phyloP scores from a whole-genome alignment of 2,329 filamentous ascomycete species.

The Diaporthe sp. region DNA sequence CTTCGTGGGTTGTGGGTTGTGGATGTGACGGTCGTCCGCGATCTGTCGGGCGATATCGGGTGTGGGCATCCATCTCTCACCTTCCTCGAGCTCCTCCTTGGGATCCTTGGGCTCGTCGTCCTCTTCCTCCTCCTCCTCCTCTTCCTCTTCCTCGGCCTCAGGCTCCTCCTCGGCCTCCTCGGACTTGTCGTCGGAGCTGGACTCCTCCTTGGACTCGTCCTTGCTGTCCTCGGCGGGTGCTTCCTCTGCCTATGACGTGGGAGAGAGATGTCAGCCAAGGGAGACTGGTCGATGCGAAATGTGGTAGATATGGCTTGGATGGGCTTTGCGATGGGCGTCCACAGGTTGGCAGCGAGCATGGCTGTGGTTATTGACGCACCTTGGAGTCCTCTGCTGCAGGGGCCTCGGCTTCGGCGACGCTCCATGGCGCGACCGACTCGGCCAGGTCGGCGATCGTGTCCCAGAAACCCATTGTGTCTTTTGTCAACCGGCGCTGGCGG shows the following conservation, averaged over 20 bases:
- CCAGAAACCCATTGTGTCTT: conserved; percentile 73
- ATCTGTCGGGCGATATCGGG: conserved; percentile 14
- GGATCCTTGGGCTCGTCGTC: conserved; percentile 86
- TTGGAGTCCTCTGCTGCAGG: conserved; percentile 75
- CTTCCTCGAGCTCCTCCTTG: conserved; percentile 91
- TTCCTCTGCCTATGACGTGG: conserved; percentile 53
- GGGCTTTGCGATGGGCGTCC: neutral
- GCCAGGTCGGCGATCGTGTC: conserved; percentile 74
- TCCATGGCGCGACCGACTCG: conserved; percentile 76
- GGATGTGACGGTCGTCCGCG: neutral
- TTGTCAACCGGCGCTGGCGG: conserved; percentile 55
- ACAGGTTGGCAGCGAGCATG: neutral
- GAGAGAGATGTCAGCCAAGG: neutral
- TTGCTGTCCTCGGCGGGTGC: conserved; percentile 54
- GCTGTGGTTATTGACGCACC: conserved; percentile 50
- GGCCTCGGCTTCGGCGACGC: conserved; percentile 75
- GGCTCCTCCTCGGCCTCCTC: conserved; percentile 49
- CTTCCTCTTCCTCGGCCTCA: conserved; percentile 77
- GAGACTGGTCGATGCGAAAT: neutral
- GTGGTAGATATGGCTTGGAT: neutral
- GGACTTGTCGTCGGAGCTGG: conserved; percentile 58
- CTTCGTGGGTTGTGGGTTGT: neutral
- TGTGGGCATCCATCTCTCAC: conserved; percentile 68
- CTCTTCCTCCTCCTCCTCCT: conserved; percentile 86
- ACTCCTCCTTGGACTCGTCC: conserved; percentile 58